A percentile compares a stretch with the other conserved stretches of the same genome.
These are phyloP conservation scores for Zymoseptoria pseudotritici DNA, from an alignment of 2,329 filamentous ascomycete genomes.

Conservation along the genomic window DNA sequence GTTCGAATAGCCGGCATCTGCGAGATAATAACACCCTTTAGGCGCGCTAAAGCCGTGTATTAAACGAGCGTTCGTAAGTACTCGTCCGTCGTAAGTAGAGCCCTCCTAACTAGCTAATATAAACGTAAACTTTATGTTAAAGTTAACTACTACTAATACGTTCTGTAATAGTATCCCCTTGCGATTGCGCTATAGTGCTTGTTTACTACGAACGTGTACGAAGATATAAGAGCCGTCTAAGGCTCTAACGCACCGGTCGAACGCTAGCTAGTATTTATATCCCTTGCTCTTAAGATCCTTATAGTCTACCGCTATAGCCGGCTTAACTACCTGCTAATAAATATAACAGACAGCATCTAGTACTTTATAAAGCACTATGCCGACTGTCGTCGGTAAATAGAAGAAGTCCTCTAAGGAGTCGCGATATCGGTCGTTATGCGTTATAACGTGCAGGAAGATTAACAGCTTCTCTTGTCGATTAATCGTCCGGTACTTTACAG, in stretches of 20 bases:
- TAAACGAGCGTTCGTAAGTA: background rate
- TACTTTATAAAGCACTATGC: no score
- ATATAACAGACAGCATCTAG: no score
- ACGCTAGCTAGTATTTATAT: background rate
- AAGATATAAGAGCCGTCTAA: background rate
- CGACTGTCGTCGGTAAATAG: no score
- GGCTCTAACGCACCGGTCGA: background rate
- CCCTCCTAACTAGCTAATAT: slow-evolving; percentile 1
- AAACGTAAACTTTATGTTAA: slow-evolving; percentile 2
- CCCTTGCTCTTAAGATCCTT: no score
- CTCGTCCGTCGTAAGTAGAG: background rate
- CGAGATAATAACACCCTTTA: background rate
- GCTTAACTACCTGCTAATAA: no score
- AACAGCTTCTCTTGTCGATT: no score
- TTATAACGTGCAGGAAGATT: no score
- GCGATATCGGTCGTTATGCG: no score
- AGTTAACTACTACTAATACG: background rate
- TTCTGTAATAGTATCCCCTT: background rate
- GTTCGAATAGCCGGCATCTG: background rate
- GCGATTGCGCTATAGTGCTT: background rate
- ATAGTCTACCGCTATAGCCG: no score
- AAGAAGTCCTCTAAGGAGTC: no score
- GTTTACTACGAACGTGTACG: background rate
- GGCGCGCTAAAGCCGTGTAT: background rate
- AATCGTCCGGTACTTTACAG: no score